Conservation (phyloP, 805 yeast genomes). For the Metschnikowia matae region DNA sequence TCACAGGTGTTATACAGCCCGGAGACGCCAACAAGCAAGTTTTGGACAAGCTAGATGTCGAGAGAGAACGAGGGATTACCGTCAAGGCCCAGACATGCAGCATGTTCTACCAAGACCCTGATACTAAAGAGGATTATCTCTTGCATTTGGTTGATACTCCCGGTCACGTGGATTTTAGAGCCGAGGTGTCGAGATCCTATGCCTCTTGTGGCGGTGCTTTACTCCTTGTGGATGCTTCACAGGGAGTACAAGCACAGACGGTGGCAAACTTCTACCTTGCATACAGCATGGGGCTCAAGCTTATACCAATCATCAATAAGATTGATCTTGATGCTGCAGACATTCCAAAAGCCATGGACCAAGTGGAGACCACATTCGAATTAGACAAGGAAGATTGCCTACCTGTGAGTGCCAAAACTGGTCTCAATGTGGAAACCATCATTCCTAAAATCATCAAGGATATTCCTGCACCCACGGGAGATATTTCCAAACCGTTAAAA, state of each 20-base stretch:
- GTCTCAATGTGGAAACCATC: slow-evolving; percentile 70
- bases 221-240: slow-evolving; percentile 86
- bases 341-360: slow-evolving; percentile 73
- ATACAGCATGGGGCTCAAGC: slow-evolving; percentile 71
- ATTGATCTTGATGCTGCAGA: slow-evolving; percentile 88
- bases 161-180: slow-evolving; percentile 94
- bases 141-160: slow-evolving; percentile 95
- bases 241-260: slow-evolving; percentile 97
- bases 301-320: slow-evolving; percentile 88
- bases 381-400: slow-evolving; percentile 69
- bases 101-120: slow-evolving; percentile 67
- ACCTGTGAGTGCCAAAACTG: slow-evolving; percentile 90
- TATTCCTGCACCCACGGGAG: slow-evolving; percentile 77
- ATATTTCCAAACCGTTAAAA: slow-evolving; percentile 48
- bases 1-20: slow-evolving; percentile 82
- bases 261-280: slow-evolving; percentile 96
- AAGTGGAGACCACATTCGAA: slow-evolving; percentile 82
- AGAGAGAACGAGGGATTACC: slow-evolving; percentile 93
- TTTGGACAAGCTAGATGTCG: slow-evolving; percentile 88
- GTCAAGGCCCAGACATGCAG: slow-evolving; percentile 96
- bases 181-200: slow-evolving; percentile 89
- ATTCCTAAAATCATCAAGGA: slow-evolving; percentile 77
- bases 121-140: slow-evolving; percentile 68
- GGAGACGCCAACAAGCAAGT: slow-evolving; percentile 72
- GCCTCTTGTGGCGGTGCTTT: slow-evolving; percentile 96